Base-by-base conservation (phyloP, 179 eudicot species). In the Vitellaria paradoxa region DNA sequence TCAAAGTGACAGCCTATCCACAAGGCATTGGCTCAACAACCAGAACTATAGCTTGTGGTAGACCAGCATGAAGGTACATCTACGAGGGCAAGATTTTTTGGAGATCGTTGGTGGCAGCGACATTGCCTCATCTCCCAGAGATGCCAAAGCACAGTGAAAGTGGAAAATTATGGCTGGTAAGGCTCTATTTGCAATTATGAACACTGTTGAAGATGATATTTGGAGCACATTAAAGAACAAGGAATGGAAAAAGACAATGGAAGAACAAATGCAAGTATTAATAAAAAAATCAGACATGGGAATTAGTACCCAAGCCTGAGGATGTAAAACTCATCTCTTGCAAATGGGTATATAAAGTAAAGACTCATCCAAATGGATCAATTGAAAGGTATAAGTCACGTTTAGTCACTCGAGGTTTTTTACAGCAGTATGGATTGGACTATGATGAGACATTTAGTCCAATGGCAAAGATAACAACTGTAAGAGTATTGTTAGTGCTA, bases 391-490 rank as follows among this genome's bases (percentile, higher is more conserved):
- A 67, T 1, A 60, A 78, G 50, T 56, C 23, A 0, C 2, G 52
- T 20, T 18, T 59, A 24, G 65, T 56, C 9, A 66, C 46, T 11
- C 18, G 14, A 15, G 76, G 24, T 0, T 74, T 74, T 24, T 45
- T 59, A 3, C 78, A 75, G 13, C n/a, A 68, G 40, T 68, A 67
- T 42, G 65, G 55, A 21, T 40, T 68, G 24, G 67, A 74, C 46
- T 70, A 79, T 52, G 23, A 80, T 17, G 62, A 75, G 15, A 80
- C 68, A 3, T 79, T 79, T 65, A 67, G 68, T 57, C 56, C 68
- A 7, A 78, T 74, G 5, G 62, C 74, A 65, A 79, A 74, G 18
- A 11, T 74, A 46, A 73, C 30, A 65, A 42, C 4, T 20, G 52
- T 11, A 63, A 9, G 13, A 62, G 37, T 65, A 2, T 24, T 80